Base-by-base conservation (phyloP, 768 basidiomycete genomes). In the Xerocomus spinulosus region DNA sequence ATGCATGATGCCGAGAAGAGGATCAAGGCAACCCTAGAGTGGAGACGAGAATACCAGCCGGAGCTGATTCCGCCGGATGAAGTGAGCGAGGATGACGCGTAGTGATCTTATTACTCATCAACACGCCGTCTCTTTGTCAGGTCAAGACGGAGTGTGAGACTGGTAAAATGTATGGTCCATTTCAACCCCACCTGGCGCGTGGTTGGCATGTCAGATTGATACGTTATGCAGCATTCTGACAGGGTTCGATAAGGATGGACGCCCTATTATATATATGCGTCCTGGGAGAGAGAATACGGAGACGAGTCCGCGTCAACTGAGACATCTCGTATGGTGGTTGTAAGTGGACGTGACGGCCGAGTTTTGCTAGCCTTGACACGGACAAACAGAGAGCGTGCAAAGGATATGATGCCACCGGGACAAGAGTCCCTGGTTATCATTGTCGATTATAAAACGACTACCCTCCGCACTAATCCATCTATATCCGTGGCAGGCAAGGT, bases 231-330 rank as follows among this genome's bases (percentile, higher is more conserved):
- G 90, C 37, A 77, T 92, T 39, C 67, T 92, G 38, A 89, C 81
- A 46, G 91, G 92, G 7, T 93, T 92, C 55, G 91, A 94, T 68
- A 76, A 74, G 43, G 87, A 92, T 47, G 89, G 88, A 5, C 74
- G 92, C n/a, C 91, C 92, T 0, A 84, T 93, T 35, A 70, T 94
- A 13, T 92, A 92, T 67, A 83, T 94, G 82, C 82, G 89, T 14
- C 91, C 92, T 0, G 90, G 89, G 23, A 76, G 81, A 50, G 89
- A 94, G 63, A 93, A 92, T 63, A 92, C 91, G 8, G 78, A 85
- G 55, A 77, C 78, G 2, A 78, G 82, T 51, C 81, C 84, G 3
- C 77, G 89, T 34, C 91, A 94, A 59, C 75, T 94, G 46, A 76
- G 82, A 44, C 89, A 93, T 75, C 75, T 93, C 20, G 87, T 93